Evolutionary conservation across 495 filamentous ascomycete genomes (phyloP).

Genomic region (Aspergillus leporis): DNA sequence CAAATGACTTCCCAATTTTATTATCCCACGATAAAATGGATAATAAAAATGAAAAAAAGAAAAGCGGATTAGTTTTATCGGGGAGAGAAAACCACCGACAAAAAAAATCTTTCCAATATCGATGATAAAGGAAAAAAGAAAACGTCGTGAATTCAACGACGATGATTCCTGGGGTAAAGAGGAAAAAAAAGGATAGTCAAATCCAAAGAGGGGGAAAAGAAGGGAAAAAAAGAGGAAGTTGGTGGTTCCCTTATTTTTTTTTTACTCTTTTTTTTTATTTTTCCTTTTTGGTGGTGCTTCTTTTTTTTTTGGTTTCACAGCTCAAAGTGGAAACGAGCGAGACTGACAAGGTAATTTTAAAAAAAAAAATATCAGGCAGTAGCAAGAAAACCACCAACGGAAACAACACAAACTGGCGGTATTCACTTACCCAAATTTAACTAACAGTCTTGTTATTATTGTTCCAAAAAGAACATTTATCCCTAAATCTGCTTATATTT

Average conservation of each 20-base stretch:
- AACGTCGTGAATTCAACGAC: slow-evolving; percentile 28
- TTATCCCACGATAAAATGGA: slow-evolving; percentile 20
- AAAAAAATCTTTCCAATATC: slow-evolving; percentile 8
- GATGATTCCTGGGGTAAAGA: slow-evolving; percentile 21
- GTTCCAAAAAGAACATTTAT: background rate
- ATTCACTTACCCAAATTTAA: background rate
- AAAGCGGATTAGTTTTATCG: slow-evolving; percentile 15
- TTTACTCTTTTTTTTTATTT: slow-evolving; percentile 18
- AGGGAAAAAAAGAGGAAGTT: slow-evolving; percentile 16
- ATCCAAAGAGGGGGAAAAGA: slow-evolving; percentile 8
- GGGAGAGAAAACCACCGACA: slow-evolving; percentile 21
- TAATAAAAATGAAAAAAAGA: slow-evolving; percentile 30
- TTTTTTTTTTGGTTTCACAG: too few relatives aligned
- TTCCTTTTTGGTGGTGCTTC: slow-evolving; percentile 4
- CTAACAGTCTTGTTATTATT: background rate
- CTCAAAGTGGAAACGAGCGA: background rate
- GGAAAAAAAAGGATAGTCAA: slow-evolving; percentile 5
- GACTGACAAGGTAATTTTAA: background rate
- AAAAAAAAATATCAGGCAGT: slow-evolving; percentile 1
- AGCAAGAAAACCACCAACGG: background rate
- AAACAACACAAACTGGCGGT: background rate
- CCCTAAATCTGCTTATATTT: too few relatives aligned
- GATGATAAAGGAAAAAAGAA: slow-evolving; percentile 18
- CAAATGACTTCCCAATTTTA: slow-evolving; percentile 21
- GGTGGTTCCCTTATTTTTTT: slow-evolving; percentile 23